phyloP scores from a whole-genome alignment of 106 monocot genomes.

The Cymbidium sinense region DNA sequence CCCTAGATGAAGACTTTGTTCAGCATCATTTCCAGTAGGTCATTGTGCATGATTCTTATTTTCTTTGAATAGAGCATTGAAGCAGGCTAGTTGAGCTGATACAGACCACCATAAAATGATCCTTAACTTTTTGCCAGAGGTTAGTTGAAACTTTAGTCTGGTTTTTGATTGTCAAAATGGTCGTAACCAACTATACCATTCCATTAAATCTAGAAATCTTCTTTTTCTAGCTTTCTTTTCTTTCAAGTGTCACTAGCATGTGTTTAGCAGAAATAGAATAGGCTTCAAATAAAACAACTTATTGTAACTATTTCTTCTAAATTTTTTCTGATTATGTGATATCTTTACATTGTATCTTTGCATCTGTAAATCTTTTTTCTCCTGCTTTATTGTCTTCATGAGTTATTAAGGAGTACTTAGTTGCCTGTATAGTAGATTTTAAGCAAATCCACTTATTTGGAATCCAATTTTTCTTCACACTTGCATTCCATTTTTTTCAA shows the following conservation, averaged over 20 bases:
- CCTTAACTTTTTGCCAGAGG: no score
- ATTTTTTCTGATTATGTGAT: no score
- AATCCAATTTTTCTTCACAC: background rate
- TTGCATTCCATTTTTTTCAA: no score
- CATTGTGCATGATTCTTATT: background rate
- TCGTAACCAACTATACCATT: background rate
- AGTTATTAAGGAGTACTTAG: background rate
- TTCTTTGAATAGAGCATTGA: background rate
- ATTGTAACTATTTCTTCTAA: no score
- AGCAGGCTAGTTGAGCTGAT: no score
- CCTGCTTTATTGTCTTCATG: background rate
- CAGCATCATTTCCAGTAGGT: background rate
- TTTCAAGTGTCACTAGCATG: no score
- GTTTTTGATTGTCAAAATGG: background rate
- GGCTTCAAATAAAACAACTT: background rate
- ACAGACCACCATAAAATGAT: no score
- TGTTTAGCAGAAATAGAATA: background rate
- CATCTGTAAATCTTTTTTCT: background rate
- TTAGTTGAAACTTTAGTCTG: background rate
- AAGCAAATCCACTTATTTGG: background rate
- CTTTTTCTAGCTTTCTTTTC: no score
- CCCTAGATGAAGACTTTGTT: background rate
- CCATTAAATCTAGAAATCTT: background rate
- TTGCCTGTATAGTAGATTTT: background rate
- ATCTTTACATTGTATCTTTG: background rate